Evolutionary conservation across 179 eudicot species (phyloP), one percentile per base, ranked within the genome.

Genomic region (Nepenthes alata): DNA sequence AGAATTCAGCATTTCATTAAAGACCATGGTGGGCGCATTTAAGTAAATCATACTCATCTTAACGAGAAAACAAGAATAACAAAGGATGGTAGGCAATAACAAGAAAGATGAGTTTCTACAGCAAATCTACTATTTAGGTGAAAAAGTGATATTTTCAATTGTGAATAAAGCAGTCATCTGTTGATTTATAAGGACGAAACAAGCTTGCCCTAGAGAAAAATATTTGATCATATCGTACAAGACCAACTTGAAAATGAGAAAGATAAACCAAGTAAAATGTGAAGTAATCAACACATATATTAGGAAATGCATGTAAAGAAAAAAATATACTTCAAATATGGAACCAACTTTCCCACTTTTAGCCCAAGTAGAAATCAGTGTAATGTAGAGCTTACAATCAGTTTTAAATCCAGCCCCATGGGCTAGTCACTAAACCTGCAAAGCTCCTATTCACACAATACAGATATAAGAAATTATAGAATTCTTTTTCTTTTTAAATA

Each of bases 341-440:
- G 80, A 61, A 80, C 90, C 98, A 63, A 93, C 98, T 78, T 87
- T 93, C 61, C 97, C 97, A 76, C 89, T 68, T 84, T 81, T 93
- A 59, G 90, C 98, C 77, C 89, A 93, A 59, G 97, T 85, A 73
- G 98, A 87, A 78, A 93, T 79, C 62, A 93, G 73, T 59, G 94
- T 90, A 60, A 97, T 93, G 80, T 87, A 90, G 57, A 93, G 94
- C 75, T 85, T 90, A 75, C 98, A 89, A 69, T 93, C 98, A 74
- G 88, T 81, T 69, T 77, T 78, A 58, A 83, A 69, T 38, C 89
- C 97, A 67, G 94, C 82, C 64, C 72, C 77, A 71, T 71, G 81
- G 67, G 79, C 97, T 66, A 79, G 74, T 62, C 63, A 77, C 74
- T 83, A 59, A 63, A 77, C 91, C 66, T 80, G 76, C 72, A 87